phyloP scores from a whole-genome alignment of 345 rosid genomes.

The Erodium maritimum region DNA sequence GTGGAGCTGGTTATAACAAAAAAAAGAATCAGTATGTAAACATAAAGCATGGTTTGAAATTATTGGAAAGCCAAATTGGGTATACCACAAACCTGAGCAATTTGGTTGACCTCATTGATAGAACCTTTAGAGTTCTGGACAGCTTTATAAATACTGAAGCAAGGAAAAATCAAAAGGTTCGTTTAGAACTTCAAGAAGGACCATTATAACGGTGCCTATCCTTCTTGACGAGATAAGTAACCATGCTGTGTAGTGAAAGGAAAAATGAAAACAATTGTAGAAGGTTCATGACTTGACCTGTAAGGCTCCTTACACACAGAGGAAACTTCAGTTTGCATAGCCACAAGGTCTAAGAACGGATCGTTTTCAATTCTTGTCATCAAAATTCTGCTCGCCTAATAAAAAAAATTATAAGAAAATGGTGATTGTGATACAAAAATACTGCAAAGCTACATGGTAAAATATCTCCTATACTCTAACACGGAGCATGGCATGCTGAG shows the following conservation, averaged over 20 bases:
- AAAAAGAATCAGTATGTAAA: neutral
- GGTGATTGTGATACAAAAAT: neutral
- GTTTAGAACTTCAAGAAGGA: neutral
- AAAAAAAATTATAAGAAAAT: neutral
- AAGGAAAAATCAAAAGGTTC: neutral
- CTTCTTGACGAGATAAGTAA: too few species aligned
- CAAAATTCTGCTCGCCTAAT: constrained; percentile 79
- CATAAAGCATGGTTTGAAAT: neutral
- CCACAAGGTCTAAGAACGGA: constrained; percentile 82
- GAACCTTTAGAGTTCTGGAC: constrained; percentile 76
- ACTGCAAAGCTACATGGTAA: neutral
- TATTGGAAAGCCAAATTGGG: too few species aligned
- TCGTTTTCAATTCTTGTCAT: constrained; percentile 88
- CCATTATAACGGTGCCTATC: too few species aligned
- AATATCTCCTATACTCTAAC: neutral
- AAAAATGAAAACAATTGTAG: constrained; percentile 7
- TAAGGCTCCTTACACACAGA: constrained; percentile 85
- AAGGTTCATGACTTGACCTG: constrained; percentile 40
- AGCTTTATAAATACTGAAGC: constrained; percentile 66
- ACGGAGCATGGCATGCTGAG: neutral
- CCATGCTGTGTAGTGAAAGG: constrained; percentile 2
- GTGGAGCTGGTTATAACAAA: constrained; percentile 43
- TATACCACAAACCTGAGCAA: constrained; percentile 72
- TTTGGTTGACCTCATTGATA: constrained; percentile 77
- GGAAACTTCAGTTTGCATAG: constrained; percentile 67